A percentile compares a stretch with the other conserved stretches of the same genome.
Conservation (phyloP, 805 yeast species). For the Saccharomycopsis sp. region DNA sequence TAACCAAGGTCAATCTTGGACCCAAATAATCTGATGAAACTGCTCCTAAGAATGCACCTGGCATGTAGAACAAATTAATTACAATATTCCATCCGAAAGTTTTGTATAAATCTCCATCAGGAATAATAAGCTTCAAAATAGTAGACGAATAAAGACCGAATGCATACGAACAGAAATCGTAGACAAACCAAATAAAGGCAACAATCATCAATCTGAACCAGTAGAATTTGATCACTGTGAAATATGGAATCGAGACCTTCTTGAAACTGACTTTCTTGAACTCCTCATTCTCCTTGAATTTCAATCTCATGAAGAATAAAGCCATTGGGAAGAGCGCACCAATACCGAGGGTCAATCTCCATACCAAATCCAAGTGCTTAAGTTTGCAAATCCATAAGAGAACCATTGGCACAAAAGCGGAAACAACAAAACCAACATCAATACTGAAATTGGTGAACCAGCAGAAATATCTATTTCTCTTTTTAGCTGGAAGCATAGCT, state of each 20-base stretch:
- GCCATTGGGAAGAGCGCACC: slow-evolving; percentile 86
- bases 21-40: slow-evolving; percentile 78
- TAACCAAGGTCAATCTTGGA: slow-evolving; percentile 71
- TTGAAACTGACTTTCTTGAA: slow-evolving; percentile 69
- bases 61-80: slow-evolving; percentile 78
- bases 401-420: slow-evolving; percentile 83
- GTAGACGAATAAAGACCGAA: slow-evolving; percentile 78
- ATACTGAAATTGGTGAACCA: slow-evolving; percentile 88
- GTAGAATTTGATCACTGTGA: slow-evolving; percentile 67
- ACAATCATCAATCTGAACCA: slow-evolving; percentile 73
- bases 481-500: slow-evolving; percentile 67
- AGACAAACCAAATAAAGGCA: slow-evolving; percentile 81
- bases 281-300: slow-evolving; percentile 65
- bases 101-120: slow-evolving; percentile 56
- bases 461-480: slow-evolving; percentile 81
- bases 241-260: slow-evolving; percentile 56
- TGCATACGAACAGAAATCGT: slow-evolving; percentile 83
- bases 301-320: slow-evolving; percentile 69
- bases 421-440: slow-evolving; percentile 76
- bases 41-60: slow-evolving; percentile 90
- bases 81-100: slow-evolving; percentile 92
- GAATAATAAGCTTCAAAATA: slow-evolving; percentile 54
- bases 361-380: slow-evolving; percentile 68
- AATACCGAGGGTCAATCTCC: slow-evolving; percentile 87
- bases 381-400: slow-evolving; percentile 74